Base-by-base conservation (phyloP, 495 filamentous ascomycete species). In the Annulohypoxylon maeteangense region DNA sequence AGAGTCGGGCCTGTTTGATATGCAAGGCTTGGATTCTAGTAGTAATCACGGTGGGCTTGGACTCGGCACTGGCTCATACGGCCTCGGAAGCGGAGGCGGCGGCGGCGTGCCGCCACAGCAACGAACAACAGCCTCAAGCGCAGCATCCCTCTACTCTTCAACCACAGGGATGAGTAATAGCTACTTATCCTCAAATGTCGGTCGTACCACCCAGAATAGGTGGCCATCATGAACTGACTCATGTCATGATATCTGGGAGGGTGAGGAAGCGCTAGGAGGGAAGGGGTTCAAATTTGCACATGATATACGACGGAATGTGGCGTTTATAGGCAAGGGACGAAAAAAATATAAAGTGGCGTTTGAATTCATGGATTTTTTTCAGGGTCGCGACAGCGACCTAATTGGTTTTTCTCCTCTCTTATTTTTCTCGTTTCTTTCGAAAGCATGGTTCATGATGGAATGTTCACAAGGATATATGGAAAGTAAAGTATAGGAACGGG, bases 1-100 rank as follows among this genome's bases (percentile, higher is more conserved):
- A 7, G 80, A 82, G 56, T 79, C 81, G 58, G 54, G 31, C 32
- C 63, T 84, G 38, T 78, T 84, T 27, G 81, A 82, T 60, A 71
- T 82, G 1, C 67, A 73, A 29, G 71, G 68, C 59, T 57, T 84
- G 31, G 82, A 84, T 51, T 72, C 78, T 1, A 47, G 75, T 32
- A 76, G 68, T 11, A 80, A 66, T 31, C 76, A 78, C 22, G 59
- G 63, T 27, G 75, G 70, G 7, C 48, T 79, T 18, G 68, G 74
- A 18, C 74, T 79, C 3, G 65, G 71, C 2, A 56, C 64, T 7
- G 48, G 63, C 36, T 72, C 77, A 1, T 79, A 79, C 23, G 65
- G 64, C n/a, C 63, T 79, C 8, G 62, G 72, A 29, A 66, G 71
- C 44, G 66, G 71, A 16, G 59, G 72, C 34, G 68, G 71, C 44